Percentiles rank a stretch among this genome's conserved stretches.
Conservation (phyloP, 2,329 filamentous ascomycete species). For the Karstenula rhodostoma region DNA sequence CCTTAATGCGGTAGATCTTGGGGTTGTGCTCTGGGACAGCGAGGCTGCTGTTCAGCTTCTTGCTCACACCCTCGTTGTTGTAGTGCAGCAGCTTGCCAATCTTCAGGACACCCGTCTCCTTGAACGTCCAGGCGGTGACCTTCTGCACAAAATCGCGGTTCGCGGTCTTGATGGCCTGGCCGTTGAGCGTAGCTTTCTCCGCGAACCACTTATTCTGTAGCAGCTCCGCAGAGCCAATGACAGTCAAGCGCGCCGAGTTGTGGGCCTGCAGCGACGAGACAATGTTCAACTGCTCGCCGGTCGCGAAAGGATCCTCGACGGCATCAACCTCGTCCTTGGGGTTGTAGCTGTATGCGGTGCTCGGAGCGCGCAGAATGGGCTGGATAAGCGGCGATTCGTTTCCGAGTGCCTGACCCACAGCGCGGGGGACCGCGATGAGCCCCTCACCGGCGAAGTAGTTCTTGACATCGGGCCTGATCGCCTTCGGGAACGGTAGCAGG, state of each 20-base stretch:
- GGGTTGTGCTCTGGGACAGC: conserved; percentile 71
- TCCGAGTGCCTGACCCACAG: conserved; percentile 83
- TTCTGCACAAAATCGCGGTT: conserved; percentile 88
- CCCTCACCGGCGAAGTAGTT: conserved; percentile 77
- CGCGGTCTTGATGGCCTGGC: conserved; percentile 69
- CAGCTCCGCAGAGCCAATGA: conserved; percentile 86
- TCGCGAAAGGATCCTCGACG: conserved; percentile 84
- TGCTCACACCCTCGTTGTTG: conserved; percentile 62
- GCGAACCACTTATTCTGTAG: conserved; percentile 90
- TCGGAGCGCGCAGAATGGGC: conserved; percentile 81
- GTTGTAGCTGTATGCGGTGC: conserved; percentile 92
- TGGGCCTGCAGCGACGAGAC: conserved; percentile 89
- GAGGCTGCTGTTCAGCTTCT: conserved; percentile 49
- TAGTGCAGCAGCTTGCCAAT: conserved; percentile 86
- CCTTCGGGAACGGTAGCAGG: conserved; percentile 73
- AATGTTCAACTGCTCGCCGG: conserved; percentile 82
- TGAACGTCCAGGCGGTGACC: conserved; percentile 93
- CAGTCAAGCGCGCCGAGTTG: conserved; percentile 88
- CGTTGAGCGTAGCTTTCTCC: conserved; percentile 69
- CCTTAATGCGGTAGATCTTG: conserved; percentile 93
- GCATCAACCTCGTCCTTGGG: conserved; percentile 80
- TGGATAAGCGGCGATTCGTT: conserved; percentile 76
- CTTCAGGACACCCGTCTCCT: conserved; percentile 88
- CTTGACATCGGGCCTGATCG: conserved; percentile 73
- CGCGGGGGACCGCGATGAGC: conserved; percentile 81